Percentiles rank a stretch among this genome's conserved stretches.
These are phyloP conservation scores for Passiflora organensis DNA, from an alignment of 345 rosid species.

Conservation along the genomic window DNA sequence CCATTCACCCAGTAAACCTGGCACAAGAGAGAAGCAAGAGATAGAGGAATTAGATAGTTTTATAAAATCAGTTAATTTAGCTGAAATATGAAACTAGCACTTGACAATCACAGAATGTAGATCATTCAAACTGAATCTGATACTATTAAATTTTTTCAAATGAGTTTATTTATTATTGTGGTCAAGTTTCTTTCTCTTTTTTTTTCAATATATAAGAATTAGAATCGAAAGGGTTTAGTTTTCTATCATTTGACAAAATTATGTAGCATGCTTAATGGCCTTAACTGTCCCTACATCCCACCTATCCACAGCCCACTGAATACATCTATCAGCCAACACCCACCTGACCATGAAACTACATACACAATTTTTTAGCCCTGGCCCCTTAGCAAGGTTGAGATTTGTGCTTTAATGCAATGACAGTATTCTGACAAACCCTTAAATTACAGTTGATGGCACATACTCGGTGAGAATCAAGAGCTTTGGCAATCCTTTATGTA, in stretches of 20 bases:
- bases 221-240: background rate
- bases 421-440: too few relatives aligned
- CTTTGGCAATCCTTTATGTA: too few relatives aligned
- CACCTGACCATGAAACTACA: constrained; percentile 20
- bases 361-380: constrained; percentile 23
- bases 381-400: constrained; percentile 5
- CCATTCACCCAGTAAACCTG: constrained; percentile 42
- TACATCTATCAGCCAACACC: constrained; percentile 26
- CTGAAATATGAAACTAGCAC: background rate
- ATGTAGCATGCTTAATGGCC: constrained; percentile 11
- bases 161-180: too few relatives aligned
- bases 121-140: too few relatives aligned
- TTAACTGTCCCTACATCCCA: constrained; percentile 39
- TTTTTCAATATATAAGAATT: constrained; percentile 1
- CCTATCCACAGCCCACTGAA: constrained; percentile 35
- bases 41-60: background rate
- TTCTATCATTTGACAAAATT: background rate
- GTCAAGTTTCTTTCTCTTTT: too few relatives aligned
- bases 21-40: constrained; percentile 2
- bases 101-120: background rate
- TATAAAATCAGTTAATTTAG: background rate
- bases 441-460: too few relatives aligned
- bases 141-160: too few relatives aligned
- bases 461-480: too few relatives aligned
- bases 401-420: too few relatives aligned